Base-by-base conservation (phyloP, 2,329 filamentous ascomycete species). In the Colletotrichum cuscutae region DNA sequence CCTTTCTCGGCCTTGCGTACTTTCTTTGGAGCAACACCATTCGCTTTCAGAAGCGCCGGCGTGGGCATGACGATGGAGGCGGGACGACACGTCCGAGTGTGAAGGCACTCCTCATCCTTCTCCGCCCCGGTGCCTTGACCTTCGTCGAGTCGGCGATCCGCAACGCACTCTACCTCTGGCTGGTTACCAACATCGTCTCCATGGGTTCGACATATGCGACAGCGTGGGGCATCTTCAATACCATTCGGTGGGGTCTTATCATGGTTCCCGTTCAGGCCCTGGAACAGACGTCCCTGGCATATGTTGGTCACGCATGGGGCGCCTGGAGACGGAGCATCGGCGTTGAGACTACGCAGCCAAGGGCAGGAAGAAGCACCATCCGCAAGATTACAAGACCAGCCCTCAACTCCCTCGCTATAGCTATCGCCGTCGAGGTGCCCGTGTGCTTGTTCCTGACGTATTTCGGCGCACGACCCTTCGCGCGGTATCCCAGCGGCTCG, bases 171-270 rank as follows among this genome's bases (percentile, higher is more conserved):
- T 94, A 94, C 72, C 86, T 94, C 0, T 94, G 92, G 92, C 84
- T 94, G 0, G 87, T 94, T 0, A 87, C 83, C 65, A 89, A 86
- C 5, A 92, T 95, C 22, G 87, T 94, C 0, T 82, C 87, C 0
- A 84, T 94, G 71, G 91, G 92, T 0, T 81, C 83, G 0, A 86
- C 89, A 7, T 94, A 94, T 78, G 90, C 91, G 0, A 94, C 92
- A 0, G 91, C 92, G 0, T 95, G 92, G 92, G 90, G 91, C 1
- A 84, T 94, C 11, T 95, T 95, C n/a, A 92, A 89, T 68, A 94
- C 91, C 0, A 94, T 94, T 54, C 87, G 92, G 15, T 94, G 92
- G 92, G 92, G 92, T 0, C 83, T 94, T 1, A 83, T 94, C 35
- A 95, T 94, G 92, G 91, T 94, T 0, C 92, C 92, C 0, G 90